These are phyloP conservation scores for Crotalaria pallida DNA, from an alignment of 306 rosid genomes.

Conservation along the genomic window DNA sequence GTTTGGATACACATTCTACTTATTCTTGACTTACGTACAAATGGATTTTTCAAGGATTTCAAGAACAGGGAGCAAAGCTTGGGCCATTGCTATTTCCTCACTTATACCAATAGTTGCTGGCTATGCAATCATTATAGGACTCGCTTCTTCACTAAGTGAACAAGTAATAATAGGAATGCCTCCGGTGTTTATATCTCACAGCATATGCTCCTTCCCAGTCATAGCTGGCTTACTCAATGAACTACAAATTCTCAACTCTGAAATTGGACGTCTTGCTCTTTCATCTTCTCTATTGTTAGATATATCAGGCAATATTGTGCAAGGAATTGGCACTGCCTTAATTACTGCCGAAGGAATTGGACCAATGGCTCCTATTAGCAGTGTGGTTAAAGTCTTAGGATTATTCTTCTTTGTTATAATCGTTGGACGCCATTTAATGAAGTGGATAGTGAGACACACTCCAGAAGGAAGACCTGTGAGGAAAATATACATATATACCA, in stretches of 20 bases:
- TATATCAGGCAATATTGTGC: background rate
- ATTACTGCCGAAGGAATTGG: no score
- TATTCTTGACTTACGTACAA: constrained; percentile 35
- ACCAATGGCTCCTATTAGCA: no score
- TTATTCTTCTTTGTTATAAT: background rate
- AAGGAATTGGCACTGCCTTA: background rate
- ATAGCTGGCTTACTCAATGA: constrained; percentile 25
- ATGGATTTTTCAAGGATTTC: constrained; percentile 42
- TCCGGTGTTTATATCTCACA: constrained; percentile 10
- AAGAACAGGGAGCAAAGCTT: constrained; percentile 38
- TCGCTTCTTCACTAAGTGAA: no score
- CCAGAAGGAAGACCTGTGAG: constrained; percentile 42
- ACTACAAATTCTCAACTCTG: constrained; percentile 34
- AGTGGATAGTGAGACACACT: constrained; percentile 29
- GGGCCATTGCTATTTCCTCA: constrained; percentile 23
- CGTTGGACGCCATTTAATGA: constrained; percentile 27
- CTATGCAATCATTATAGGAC: no score
- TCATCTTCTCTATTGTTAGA: constrained; percentile 32
- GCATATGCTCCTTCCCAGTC: constrained; percentile 30
- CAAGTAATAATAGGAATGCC: no score
- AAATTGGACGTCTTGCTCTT: constrained; percentile 31
- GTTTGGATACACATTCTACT: constrained; percentile 28
- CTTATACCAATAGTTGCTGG: background rate
- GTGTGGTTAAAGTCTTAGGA: background rate
- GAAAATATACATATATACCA: background rate